phyloP scores from a whole-genome alignment of 2,329 filamentous ascomycete species.

The Fusarium anguioides region DNA sequence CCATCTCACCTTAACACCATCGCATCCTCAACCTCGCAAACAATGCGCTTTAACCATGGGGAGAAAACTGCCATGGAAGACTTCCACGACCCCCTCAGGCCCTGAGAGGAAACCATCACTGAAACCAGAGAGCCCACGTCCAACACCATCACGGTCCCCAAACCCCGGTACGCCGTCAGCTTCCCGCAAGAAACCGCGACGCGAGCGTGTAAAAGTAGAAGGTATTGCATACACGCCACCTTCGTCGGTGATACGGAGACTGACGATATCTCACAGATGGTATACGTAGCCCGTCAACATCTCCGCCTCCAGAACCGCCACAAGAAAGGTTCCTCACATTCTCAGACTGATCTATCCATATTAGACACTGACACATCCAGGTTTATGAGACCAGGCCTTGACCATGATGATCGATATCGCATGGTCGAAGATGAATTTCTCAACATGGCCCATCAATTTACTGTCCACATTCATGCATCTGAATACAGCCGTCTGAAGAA shows the following conservation, averaged over 20 bases:
- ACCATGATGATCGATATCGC: conserved; percentile 77
- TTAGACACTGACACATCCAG: conserved; percentile 48
- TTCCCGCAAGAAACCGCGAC: conserved; percentile 30
- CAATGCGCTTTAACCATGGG: conserved; percentile 54
- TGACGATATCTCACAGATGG: conserved; percentile 28
- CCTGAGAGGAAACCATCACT: conserved; percentile 7
- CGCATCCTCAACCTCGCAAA: neutral
- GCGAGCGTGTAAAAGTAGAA: conserved; percentile 40
- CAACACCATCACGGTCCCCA: conserved; percentile 5
- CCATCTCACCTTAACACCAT: conserved; percentile 9
- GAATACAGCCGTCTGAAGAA: conserved; percentile 78
- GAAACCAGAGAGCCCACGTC: conserved; percentile 19
- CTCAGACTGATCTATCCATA: neutral
- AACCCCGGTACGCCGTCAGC: conserved; percentile 11
- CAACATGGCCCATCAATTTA: conserved; percentile 74
- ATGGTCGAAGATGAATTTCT: conserved; percentile 89
- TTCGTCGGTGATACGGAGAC: neutral
- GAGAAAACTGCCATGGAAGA: conserved; percentile 64
- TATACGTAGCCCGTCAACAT: conserved; percentile 59
- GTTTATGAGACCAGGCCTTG: conserved; percentile 72
- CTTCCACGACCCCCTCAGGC: conserved; percentile 32
- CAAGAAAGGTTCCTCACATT: conserved; percentile 54
- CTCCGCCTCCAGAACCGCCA: conserved; percentile 62
- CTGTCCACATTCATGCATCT: conserved; percentile 78
- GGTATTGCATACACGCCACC: conserved; percentile 31